phyloP scores from a whole-genome alignment of 2,329 filamentous ascomycete species.

The Ceratocystis huliohia region DNA sequence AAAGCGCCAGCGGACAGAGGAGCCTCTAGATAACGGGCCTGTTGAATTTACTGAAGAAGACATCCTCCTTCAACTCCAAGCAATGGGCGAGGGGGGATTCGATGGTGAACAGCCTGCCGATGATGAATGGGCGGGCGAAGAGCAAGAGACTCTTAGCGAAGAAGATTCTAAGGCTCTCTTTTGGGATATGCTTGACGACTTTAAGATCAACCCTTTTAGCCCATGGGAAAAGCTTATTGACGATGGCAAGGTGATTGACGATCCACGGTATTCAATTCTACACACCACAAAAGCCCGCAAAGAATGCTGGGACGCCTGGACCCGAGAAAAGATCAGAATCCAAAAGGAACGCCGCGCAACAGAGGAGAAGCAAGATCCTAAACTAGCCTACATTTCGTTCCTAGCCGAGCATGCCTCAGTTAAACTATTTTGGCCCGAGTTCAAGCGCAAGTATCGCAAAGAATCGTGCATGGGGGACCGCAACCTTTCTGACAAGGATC shows the following conservation, averaged over 20 bases:
- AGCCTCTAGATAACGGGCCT: constrained; percentile 37
- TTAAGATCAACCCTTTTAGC: constrained; percentile 69
- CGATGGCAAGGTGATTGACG: constrained; percentile 67
- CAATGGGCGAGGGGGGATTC: constrained; percentile 51
- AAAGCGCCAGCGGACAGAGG: constrained; percentile 50
- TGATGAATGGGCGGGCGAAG: constrained; percentile 43
- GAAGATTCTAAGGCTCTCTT: constrained; percentile 69
- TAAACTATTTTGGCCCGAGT: constrained; percentile 96
- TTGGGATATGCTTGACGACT: constrained; percentile 74
- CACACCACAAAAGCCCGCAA: constrained; percentile 67
- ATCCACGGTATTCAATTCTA: constrained; percentile 74
- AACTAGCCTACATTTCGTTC: constrained; percentile 69
- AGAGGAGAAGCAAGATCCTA: constrained; percentile 70
- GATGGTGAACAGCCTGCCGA: constrained; percentile 62
- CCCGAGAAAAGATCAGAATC: constrained; percentile 57
- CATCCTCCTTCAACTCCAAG: constrained; percentile 79
- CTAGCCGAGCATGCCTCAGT: constrained; percentile 70
- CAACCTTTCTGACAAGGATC: constrained; percentile 58
- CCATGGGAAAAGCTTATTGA: constrained; percentile 86
- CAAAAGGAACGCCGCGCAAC: constrained; percentile 60
- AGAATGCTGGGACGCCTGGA: constrained; percentile 78
- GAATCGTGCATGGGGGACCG: constrained; percentile 68
- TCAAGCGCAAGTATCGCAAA: constrained; percentile 78
- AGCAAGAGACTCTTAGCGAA: constrained; percentile 50
- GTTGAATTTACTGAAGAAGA: constrained; percentile 89